phyloP scores from a whole-genome alignment of 306 rosid species.

The Prinsepia uniflora region DNA sequence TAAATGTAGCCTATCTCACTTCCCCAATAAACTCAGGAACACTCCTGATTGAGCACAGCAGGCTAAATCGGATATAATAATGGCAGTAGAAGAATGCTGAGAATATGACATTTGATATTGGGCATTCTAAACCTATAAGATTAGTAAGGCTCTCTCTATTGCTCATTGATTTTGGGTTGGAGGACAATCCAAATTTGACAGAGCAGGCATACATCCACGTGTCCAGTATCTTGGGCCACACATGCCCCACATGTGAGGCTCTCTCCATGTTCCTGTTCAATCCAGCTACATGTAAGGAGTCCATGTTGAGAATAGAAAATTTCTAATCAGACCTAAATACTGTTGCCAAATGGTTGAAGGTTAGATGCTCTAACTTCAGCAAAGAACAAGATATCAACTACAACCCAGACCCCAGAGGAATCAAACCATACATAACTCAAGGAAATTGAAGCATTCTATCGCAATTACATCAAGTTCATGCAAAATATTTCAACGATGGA shows the following conservation, averaged over 20 bases:
- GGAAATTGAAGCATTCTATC: neutral
- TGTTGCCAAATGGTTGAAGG: neutral
- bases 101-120: neutral
- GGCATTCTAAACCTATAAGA: neutral
- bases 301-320: neutral
- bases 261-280: neutral
- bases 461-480: neutral
- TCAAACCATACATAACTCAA: neutral
- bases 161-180: neutral
- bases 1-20: neutral
- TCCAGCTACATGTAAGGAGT: neutral
- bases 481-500: neutral
- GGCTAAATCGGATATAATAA: slow-evolving; percentile 6
- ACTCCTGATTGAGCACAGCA: neutral
- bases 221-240: neutral
- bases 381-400: neutral
- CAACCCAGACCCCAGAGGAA: neutral
- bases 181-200: neutral
- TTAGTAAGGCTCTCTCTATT: neutral
- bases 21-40: neutral
- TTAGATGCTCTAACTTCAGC: neutral
- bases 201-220: neutral
- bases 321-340: no score
- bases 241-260: neutral
- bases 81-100: neutral